A percentile compares a stretch with the other conserved stretches of the same genome.
Conservation (phyloP, 352 stramenopile genomes). For the Phytophthora pseudosyringae region DNA sequence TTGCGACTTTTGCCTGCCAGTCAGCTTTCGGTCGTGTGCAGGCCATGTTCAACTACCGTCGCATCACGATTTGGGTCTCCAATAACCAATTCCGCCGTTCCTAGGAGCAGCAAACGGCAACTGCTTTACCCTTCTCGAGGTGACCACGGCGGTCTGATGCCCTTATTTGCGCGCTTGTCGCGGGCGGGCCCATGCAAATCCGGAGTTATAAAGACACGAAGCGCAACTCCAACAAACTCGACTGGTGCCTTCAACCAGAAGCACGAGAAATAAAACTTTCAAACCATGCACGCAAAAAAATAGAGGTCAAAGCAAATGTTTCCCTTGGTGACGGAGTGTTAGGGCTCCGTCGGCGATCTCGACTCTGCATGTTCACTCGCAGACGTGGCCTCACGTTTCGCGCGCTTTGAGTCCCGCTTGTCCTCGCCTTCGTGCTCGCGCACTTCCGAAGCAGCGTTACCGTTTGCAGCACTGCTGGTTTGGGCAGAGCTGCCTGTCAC, state of each 20-base stretch:
- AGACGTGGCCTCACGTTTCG: conserved; percentile 28
- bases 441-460: conserved; percentile 10
- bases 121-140: conserved; percentile 5
- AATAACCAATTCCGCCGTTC: conserved; percentile 12
- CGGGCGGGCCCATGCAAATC: not conserved
- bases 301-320: not conserved
- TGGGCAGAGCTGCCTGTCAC: not conserved
- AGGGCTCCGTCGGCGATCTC: conserved; percentile 20
- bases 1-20: not conserved
- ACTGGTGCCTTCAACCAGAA: no score
- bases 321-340: not conserved
- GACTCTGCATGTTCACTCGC: conserved; percentile 1
- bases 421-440: conserved; percentile 29
- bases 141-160: not conserved
- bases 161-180: not conserved
- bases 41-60: conserved; percentile 1
- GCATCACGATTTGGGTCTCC: conserved; percentile 19
- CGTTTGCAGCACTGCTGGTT: not conserved
- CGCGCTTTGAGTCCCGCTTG: conserved; percentile 31
- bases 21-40: conserved; percentile 7
- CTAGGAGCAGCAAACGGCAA: not conserved
- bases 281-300: not conserved
- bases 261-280: not conserved
- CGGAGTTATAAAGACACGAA: conserved; percentile 1
- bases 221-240: no score